A percentile compares a stretch with the other conserved stretches of the same genome.
These are phyloP conservation scores for Cercospora sesami DNA, from an alignment of 2,329 filamentous ascomycete genomes.

Conservation along the genomic window DNA sequence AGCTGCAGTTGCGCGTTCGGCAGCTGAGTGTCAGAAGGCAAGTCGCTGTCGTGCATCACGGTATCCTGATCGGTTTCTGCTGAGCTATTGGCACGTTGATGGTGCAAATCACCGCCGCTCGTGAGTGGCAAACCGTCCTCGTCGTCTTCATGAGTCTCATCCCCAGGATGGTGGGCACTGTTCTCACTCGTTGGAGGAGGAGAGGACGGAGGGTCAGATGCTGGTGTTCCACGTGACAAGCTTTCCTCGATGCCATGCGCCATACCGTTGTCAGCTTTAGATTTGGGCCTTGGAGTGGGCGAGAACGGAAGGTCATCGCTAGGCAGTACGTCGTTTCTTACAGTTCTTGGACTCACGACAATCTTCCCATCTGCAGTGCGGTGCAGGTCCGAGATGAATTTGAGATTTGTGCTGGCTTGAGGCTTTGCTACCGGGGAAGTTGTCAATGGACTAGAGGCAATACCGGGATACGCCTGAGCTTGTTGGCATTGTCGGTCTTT, in stretches of 20 bases:
- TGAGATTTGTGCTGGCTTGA: conserved; percentile 29
- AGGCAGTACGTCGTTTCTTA: conserved; percentile 40
- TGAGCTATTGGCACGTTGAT: not conserved
- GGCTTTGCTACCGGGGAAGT: conserved; percentile 31
- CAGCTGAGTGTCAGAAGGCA: conserved; percentile 32
- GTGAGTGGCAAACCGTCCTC: not conserved
- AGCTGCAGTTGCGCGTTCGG: conserved; percentile 31
- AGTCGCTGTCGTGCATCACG: conserved; percentile 19
- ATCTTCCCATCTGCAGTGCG: conserved; percentile 31
- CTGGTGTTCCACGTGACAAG: conserved; percentile 4
- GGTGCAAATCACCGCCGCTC: not conserved
- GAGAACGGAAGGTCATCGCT: conserved; percentile 54
- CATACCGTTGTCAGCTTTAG: conserved; percentile 28
- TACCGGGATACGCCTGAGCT: conserved; percentile 66
- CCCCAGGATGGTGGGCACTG: not conserved
- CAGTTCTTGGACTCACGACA: conserved; percentile 46
- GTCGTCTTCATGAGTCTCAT: not conserved
- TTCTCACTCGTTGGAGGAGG: conserved; percentile 24
- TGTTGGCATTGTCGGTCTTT: conserved; percentile 68
- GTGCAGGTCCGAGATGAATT: conserved; percentile 28
- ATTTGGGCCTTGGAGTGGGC: conserved; percentile 47
- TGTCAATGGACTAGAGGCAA: conserved; percentile 57
- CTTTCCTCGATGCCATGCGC: not conserved
- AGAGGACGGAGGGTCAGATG: conserved; percentile 33
- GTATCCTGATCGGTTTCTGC: not conserved